These are phyloP conservation scores for Carpinus fangiana DNA, from an alignment of 306 rosid species.

Conservation along the genomic window DNA sequence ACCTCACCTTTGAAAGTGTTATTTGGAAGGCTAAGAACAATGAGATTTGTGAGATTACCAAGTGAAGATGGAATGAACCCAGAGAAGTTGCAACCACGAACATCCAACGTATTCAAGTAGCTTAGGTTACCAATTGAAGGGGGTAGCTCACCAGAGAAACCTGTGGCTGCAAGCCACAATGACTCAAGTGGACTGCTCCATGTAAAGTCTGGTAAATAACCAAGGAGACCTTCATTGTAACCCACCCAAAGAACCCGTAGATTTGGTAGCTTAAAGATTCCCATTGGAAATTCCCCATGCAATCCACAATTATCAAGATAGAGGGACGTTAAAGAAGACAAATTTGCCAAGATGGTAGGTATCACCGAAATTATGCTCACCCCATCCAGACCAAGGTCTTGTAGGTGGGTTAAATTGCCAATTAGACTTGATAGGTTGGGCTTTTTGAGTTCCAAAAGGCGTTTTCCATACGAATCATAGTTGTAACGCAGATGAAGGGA, in stretches of 20 bases:
- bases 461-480: too few relatives aligned
- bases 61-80: too few relatives aligned
- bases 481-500: not conserved
- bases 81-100: too few relatives aligned
- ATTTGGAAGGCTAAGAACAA: fast-evolving
- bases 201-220: not conserved
- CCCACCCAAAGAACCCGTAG: not conserved
- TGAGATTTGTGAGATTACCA: too few relatives aligned
- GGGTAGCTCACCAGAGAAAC: too few relatives aligned
- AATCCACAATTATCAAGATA: not conserved
- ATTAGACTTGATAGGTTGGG: not conserved
- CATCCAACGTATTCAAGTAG: too few relatives aligned
- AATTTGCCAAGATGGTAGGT: not conserved
- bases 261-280: slow-evolving; percentile 13
- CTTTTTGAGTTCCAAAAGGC: not conserved
- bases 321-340: not conserved
- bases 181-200: not conserved
- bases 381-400: not conserved
- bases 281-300: slow-evolving; percentile 10
- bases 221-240: not conserved
- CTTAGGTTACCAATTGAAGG: too few relatives aligned
- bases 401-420: not conserved
- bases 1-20: too few relatives aligned
- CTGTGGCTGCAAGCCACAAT: not conserved
- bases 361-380: not conserved